Evolutionary conservation across 1,284 basidiomycete genomes (phyloP).

Genomic region (Sanghuangporus weigelae): DNA sequence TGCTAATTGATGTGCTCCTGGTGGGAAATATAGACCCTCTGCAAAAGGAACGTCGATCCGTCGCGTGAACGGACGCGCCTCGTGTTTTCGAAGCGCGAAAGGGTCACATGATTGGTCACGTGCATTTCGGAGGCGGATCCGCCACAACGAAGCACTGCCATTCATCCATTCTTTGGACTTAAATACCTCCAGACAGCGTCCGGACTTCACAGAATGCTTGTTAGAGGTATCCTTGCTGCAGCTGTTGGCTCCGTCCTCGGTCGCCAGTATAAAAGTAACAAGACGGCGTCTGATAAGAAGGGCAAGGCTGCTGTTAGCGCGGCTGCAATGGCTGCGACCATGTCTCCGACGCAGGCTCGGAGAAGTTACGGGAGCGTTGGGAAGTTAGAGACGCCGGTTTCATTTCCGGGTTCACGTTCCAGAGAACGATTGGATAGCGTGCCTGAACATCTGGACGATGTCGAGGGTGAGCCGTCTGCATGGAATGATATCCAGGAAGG

Average conservation of each 20-base stretch:
- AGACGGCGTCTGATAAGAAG: neutral
- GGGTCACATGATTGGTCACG: neutral
- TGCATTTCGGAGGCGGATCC: neutral
- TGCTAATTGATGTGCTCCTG: neutral
- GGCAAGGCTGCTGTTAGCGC: neutral
- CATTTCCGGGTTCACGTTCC: conserved; percentile 1
- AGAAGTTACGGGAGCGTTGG: conserved; percentile 1
- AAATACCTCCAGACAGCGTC: too few species aligned
- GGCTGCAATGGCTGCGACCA: neutral
- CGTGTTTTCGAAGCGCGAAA: neutral
- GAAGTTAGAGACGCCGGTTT: neutral
- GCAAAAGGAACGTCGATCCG: neutral
- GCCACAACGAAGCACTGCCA: too few species aligned
- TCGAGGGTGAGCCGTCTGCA: neutral
- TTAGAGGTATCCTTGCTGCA: neutral
- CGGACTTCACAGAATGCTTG: neutral
- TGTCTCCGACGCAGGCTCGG: neutral
- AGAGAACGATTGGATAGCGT: conserved; percentile 7
- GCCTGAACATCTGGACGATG: neutral
- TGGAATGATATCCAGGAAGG: neutral
- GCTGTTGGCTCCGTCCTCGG: neutral
- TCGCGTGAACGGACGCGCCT: neutral
- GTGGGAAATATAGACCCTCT: neutral
- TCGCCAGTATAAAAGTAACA: neutral
- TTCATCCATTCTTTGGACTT: too few species aligned